Conservation (phyloP, 2,329 filamentous ascomycete species). For the Scedosporium dehoogii region DNA sequence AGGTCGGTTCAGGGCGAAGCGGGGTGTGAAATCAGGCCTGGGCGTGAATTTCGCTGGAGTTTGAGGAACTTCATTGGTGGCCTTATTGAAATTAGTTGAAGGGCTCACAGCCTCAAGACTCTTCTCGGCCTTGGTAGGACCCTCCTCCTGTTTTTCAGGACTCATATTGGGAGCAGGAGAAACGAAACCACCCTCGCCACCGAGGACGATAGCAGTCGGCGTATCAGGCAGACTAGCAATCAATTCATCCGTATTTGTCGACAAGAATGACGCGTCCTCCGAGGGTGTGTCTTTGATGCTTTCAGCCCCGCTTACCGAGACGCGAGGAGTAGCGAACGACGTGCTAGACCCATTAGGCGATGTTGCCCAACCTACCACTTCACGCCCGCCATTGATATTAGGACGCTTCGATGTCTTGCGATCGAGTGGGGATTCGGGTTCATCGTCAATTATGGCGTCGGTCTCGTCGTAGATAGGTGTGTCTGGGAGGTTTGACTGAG, state of each 20-base stretch:
- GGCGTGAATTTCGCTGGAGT: neutral
- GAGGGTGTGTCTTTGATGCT: neutral
- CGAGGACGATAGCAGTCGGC: neutral
- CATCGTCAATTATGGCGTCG: neutral
- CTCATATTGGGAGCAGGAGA: neutral
- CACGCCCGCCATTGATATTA: neutral
- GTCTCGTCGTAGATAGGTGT: neutral
- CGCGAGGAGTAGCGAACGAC: neutral
- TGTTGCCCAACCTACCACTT: neutral
- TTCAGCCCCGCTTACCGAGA: neutral
- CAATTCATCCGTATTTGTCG: neutral
- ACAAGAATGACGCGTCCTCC: neutral
- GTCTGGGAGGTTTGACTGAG: constrained; percentile 13
- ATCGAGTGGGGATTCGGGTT: neutral
- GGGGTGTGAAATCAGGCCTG: neutral
- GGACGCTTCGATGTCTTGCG: neutral
- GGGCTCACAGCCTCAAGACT: too few relatives aligned
- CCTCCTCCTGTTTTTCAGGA: neutral
- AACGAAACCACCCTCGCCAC: neutral
- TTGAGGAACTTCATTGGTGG: neutral
- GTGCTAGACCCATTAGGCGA: neutral
- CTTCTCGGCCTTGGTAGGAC: neutral
- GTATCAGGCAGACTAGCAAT: constrained; percentile 1
- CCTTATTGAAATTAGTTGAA: neutral
- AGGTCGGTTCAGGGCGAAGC: neutral